Percentiles rank a stretch among this genome's conserved stretches.
These are phyloP conservation scores for Colletotrichum sp. DNA, from an alignment of 2,329 filamentous ascomycete species.

Conservation along the genomic window DNA sequence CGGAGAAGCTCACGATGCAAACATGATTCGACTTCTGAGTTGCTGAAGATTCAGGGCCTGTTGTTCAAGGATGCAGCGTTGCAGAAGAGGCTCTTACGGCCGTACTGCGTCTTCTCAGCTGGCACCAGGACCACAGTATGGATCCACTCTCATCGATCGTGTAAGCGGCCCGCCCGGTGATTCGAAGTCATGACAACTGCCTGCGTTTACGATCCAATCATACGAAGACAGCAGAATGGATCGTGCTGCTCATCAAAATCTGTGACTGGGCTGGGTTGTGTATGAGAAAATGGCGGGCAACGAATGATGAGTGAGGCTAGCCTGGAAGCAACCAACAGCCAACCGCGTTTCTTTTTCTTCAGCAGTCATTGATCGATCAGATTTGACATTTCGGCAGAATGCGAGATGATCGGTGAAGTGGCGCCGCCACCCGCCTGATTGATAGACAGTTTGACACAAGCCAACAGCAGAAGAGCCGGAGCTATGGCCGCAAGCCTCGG, in stretches of 20 bases:
- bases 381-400: not conserved
- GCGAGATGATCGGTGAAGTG: not conserved
- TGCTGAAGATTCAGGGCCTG: not conserved
- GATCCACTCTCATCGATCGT: not conserved
- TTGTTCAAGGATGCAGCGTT: not conserved
- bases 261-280: not conserved
- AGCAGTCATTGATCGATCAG: not conserved
- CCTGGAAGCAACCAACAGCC: not conserved
- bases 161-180: not conserved
- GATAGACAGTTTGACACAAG: not conserved
- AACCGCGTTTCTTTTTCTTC: not conserved
- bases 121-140: not conserved
- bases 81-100: not conserved
- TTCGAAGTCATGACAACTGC: not conserved
- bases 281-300: not conserved
- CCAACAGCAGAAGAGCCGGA: not conserved
- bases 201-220: not conserved
- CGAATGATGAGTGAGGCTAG: not conserved
- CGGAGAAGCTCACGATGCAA: not conserved
- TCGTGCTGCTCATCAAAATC: not conserved
- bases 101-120: not conserved
- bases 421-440: slow-evolving; percentile 4
- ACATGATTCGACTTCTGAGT: not conserved
- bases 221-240: not conserved
- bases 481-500: not conserved